Conservation (phyloP, 2,329 filamentous ascomycete genomes). For the Biscogniauxia sp. region DNA sequence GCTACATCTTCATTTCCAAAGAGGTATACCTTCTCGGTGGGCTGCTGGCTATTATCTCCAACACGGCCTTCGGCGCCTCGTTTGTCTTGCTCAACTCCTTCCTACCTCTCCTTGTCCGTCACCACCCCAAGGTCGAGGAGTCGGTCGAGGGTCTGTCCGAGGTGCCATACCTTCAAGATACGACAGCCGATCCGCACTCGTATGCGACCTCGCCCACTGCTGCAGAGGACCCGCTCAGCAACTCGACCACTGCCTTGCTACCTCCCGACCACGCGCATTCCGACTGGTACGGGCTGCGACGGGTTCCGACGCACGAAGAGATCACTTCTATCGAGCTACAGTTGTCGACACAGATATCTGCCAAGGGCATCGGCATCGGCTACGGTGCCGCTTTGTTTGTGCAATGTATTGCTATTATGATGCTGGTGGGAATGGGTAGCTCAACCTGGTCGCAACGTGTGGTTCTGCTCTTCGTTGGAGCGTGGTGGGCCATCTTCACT, state of each 20-base stretch:
- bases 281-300: slow-evolving; percentile 35
- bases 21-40: slow-evolving; percentile 77
- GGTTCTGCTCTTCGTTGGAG: slow-evolving; percentile 80
- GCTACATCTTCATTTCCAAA: slow-evolving; percentile 76
- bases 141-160: slow-evolving; percentile 23
- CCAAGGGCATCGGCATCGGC: slow-evolving; percentile 88
- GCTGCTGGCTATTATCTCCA: slow-evolving; percentile 82
- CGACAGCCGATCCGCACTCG: slow-evolving; percentile 35
- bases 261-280: slow-evolving; percentile 29
- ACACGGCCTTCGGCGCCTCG: slow-evolving; percentile 90
- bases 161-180: slow-evolving; percentile 32
- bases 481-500: slow-evolving; percentile 92
- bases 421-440: slow-evolving; percentile 71
- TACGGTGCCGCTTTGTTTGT: slow-evolving; percentile 84
- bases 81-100: slow-evolving; percentile 97
- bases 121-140: slow-evolving; percentile 61
- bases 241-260: slow-evolving; percentile 49
- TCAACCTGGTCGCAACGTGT: slow-evolving; percentile 83
- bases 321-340: slow-evolving; percentile 66
- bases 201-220: slow-evolving; percentile 34
- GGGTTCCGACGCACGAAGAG: slow-evolving; percentile 44
- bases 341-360: slow-evolving; percentile 86
- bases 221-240: slow-evolving; percentile 31
- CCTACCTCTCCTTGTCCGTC: slow-evolving; percentile 81
- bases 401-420: slow-evolving; percentile 75